Conservation (phyloP, 2,329 filamentous ascomycete genomes). For the Trichoderma citrinoviride region DNA sequence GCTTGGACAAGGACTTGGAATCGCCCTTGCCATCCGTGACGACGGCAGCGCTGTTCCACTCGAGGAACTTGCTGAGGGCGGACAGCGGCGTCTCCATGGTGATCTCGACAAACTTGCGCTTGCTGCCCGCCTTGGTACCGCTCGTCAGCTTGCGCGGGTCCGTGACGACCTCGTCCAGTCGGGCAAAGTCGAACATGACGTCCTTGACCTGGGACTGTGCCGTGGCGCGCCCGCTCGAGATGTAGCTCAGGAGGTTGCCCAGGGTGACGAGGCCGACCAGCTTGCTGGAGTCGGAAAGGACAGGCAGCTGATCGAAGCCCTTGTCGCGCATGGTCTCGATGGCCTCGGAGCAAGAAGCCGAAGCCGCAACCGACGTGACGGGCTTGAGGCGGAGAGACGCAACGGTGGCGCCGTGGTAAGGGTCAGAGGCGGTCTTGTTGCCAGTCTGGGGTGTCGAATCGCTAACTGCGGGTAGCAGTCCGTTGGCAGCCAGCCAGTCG, state of each 20-base stretch:
- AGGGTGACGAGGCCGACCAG: conserved; percentile 92
- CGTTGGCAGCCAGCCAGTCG: conserved; percentile 97
- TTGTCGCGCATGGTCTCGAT: conserved; percentile 98
- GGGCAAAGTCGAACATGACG: conserved; percentile 96
- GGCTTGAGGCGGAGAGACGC: conserved; percentile 85
- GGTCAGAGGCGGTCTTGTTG: conserved; percentile 53
- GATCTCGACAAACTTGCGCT: conserved; percentile 86
- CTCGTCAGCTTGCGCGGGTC: conserved; percentile 67
- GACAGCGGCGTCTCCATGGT: conserved; percentile 83
- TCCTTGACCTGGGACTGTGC: conserved; percentile 72
- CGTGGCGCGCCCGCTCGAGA: conserved; percentile 77
- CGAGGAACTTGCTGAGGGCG: conserved; percentile 86
- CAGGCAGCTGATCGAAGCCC: conserved; percentile 95
- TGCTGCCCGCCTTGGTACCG: conserved; percentile 40
- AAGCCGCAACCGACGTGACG: conserved; percentile 76
- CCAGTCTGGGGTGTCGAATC: conserved; percentile 44
- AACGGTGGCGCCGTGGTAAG: conserved; percentile 77
- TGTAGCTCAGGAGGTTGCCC: conserved; percentile 88
- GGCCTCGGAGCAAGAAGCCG: conserved; percentile 74
- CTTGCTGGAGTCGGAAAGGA: conserved; percentile 66
- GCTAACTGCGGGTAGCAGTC: conserved; percentile 63
- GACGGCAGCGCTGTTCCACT: conserved; percentile 96
- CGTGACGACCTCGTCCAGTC: conserved; percentile 85
- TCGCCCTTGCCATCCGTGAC: conserved; percentile 73
- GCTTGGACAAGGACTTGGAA: conserved; percentile 62